These are phyloP conservation scores for Podaxis rugospora DNA, from an alignment of 768 basidiomycete species.

Conservation along the genomic window DNA sequence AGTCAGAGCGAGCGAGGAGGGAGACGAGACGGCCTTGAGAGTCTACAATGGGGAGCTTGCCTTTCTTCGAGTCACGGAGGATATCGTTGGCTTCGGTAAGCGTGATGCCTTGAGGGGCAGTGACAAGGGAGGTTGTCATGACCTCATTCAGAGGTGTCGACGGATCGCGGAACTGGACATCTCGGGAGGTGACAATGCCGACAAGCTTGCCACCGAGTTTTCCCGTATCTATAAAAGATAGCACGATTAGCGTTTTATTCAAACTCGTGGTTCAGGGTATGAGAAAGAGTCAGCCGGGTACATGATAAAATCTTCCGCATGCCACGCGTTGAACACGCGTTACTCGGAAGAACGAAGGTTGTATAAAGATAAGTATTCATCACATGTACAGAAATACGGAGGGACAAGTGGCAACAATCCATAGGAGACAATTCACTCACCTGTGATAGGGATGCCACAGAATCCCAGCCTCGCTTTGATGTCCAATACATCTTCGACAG, in stretches of 20 bases:
- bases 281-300: conserved; percentile 31
- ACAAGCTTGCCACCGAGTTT: conserved; percentile 85
- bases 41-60: conserved; percentile 80
- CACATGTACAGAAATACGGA: conserved; percentile 19
- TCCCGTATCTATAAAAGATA: conserved; percentile 63
- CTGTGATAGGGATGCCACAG: conserved; percentile 96
- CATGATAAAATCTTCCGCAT: conserved; percentile 51
- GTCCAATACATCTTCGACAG: conserved; percentile 86
- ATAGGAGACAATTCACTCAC: conserved; percentile 44
- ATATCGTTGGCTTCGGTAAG: conserved; percentile 90
- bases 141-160: conserved; percentile 66
- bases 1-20: conserved; percentile 93
- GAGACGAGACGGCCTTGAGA: conserved; percentile 50
- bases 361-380: conserved; percentile 45
- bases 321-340: conserved; percentile 62
- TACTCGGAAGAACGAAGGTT: conserved; percentile 94
- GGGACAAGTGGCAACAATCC: neutral
- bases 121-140: conserved; percentile 89
- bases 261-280: neutral
- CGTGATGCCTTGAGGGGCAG: conserved; percentile 84
- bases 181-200: conserved; percentile 95
- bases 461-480: conserved; percentile 92
- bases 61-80: conserved; percentile 95
- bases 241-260: neutral
- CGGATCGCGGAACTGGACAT: conserved; percentile 86